Conservation (phyloP, 2,329 filamentous ascomycete species). For the Monosporascus cannonballus region DNA sequence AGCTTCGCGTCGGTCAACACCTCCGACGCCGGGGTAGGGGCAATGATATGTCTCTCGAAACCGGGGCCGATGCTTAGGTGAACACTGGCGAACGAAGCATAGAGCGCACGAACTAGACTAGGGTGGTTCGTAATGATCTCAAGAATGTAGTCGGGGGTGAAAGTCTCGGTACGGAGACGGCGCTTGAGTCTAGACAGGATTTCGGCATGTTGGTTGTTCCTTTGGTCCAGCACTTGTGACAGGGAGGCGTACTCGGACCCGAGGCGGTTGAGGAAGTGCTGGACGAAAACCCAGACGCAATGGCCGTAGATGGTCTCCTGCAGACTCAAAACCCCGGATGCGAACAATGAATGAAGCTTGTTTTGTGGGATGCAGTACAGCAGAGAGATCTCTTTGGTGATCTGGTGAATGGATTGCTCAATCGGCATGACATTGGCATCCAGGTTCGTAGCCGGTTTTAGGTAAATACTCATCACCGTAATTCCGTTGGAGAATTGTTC, state of each 20-base stretch:
- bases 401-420: conserved; percentile 93
- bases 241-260: conserved; percentile 89
- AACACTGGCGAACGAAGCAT: conserved; percentile 83
- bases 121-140: conserved; percentile 95
- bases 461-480: conserved; percentile 92
- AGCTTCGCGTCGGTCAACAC: conserved; percentile 71
- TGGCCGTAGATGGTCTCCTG: conserved; percentile 98
- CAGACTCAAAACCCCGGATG: conserved; percentile 76
- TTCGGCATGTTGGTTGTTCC: conserved; percentile 79
- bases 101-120: conserved; percentile 76
- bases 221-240: conserved; percentile 69
- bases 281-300: conserved; percentile 94
- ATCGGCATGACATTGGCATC: conserved; percentile 66
- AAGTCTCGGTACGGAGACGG: conserved; percentile 89
- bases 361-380: conserved; percentile 98
- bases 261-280: conserved; percentile 95
- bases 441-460: conserved; percentile 62
- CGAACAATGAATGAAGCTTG: conserved; percentile 88
- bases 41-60: conserved; percentile 43
- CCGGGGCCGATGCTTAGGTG: conserved; percentile 59
- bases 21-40: conserved; percentile 53
- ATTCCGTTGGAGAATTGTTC: conserved; percentile 99
- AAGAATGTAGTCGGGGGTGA: conserved; percentile 95
- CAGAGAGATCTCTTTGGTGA: conserved; percentile 96
- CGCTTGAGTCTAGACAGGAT: conserved; percentile 93